Base-by-base conservation (phyloP, 352 stramenopile genomes). In the Pythium aristosporum region DNA sequence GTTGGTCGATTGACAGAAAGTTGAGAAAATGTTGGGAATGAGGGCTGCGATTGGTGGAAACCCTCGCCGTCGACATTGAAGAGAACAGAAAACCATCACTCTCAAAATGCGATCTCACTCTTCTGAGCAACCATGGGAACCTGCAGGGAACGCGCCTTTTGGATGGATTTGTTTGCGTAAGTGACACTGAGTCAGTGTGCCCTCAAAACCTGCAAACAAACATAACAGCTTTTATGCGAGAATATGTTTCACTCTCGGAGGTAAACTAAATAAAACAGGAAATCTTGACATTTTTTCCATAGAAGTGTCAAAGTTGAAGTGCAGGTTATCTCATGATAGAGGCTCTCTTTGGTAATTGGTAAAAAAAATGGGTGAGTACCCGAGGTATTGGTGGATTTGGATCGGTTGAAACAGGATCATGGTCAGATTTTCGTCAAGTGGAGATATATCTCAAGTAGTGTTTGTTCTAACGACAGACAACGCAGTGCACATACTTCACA, bases 41-140 rank as follows among this genome's bases (percentile, higher is more conserved):
- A 8, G 42, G 7, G 42, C 42, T 48, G 32, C 47, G 53, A 69
- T 63, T 54, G 55, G 63, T 42, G n/a, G 48, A 64, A 64, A 69
- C 42, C n/a, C 10, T 0, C 43, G 6, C 28, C 51, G 41, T 55
- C 36, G 63, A 72, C 52, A 67, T 72, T 72, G 65, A 72, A 72
- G 65, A 72, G 52, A 64, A 61, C 53, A 28, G 3, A 30, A 5
- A 59, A 72, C 65, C 58, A 59, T 67, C 65, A 72, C 65, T 72
- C 65, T 65, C 65, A 25, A 25, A 21, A 43, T 20, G 51, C n/a
- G 23, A 44, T 48, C 20, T 44, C 50, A 59, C 36, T 43, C 28
- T 21, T 30, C 10, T 15, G 21, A 42, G 32, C 20, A 41, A 59
- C 65, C 65, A 71, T 15, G 58, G 18, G 65, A 71, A 71, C 52